Conservation (phyloP, 192 early-diverging fungal genomes). For the Thamnidium elegans region DNA sequence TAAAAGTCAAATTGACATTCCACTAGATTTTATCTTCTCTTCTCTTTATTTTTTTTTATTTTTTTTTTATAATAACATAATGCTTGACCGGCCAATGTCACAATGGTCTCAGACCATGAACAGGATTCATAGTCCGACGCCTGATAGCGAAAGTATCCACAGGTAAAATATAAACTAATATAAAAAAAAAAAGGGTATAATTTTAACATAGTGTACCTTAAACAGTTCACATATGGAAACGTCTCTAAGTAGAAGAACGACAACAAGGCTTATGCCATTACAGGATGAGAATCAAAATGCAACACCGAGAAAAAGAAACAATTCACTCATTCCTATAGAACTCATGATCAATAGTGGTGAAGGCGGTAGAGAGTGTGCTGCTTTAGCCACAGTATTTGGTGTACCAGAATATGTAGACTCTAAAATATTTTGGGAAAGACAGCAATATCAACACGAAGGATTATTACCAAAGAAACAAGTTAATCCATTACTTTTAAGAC, state of each 20-base stretch:
- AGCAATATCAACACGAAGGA: constrained; percentile 3
- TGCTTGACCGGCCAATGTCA: not conserved
- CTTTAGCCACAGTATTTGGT: constrained; percentile 36
- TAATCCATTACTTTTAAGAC: not conserved
- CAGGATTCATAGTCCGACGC: constrained; percentile 8
- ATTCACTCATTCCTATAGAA: constrained; percentile 15
- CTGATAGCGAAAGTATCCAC: constrained; percentile 1
- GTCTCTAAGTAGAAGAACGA: not conserved
- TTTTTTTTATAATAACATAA: not conserved
- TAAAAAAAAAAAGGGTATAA: not conserved
- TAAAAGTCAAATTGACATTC: not conserved
- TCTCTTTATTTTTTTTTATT: not conserved
- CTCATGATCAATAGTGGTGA: constrained; percentile 18
- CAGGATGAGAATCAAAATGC: constrained; percentile 9
- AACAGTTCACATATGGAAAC: not conserved
- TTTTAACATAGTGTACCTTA: not conserved
- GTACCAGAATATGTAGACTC: constrained; percentile 31
- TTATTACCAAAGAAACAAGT: not conserved
- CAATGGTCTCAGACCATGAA: constrained; percentile 15
- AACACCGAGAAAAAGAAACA: constrained; percentile 12
- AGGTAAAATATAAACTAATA: not conserved
- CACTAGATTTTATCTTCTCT: not conserved
- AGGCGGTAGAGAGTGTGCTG: constrained; percentile 29
- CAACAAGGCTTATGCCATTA: constrained; percentile 11
- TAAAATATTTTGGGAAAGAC: constrained; percentile 30